These are phyloP conservation scores for Filobasidium floriforme DNA, from an alignment of 768 basidiomycete species.

Conservation along the genomic window DNA sequence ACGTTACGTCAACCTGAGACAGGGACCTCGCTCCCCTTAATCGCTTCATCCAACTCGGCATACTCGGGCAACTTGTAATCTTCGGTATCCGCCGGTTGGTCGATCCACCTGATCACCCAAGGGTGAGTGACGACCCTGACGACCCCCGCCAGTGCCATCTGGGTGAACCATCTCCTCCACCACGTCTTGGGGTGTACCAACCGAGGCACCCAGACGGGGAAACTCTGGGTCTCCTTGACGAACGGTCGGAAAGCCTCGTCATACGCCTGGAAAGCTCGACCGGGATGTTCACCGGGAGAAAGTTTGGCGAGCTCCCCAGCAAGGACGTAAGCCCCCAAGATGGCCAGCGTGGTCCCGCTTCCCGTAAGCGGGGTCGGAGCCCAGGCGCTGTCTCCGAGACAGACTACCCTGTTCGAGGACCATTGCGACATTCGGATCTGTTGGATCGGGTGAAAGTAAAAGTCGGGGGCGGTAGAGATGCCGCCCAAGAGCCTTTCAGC, in stretches of 20 bases:
- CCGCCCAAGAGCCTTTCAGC: conserved; percentile 25
- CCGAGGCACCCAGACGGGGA: neutral
- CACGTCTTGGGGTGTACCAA: neutral
- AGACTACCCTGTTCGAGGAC: conserved; percentile 24
- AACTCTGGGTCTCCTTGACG: neutral
- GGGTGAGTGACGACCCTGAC: neutral
- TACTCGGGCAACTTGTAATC: neutral
- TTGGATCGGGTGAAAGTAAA: conserved; percentile 27
- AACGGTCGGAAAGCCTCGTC: conserved; percentile 4
- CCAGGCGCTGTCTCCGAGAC: conserved; percentile 34
- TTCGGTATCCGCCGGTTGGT: neutral
- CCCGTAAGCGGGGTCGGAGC: conserved; percentile 32
- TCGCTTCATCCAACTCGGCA: neutral
- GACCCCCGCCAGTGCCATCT: neutral
- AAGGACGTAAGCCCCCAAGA: conserved; percentile 33
- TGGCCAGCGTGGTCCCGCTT: conserved; percentile 31
- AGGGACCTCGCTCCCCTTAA: too few species aligned
- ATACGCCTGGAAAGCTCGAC: conserved; percentile 24
- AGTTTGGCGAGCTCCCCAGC: conserved; percentile 30
- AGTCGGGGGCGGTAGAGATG: conserved; percentile 26
- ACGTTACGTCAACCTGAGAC: too few species aligned
- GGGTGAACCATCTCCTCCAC: neutral
- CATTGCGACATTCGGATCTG: conserved; percentile 25
- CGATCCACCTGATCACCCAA: neutral
- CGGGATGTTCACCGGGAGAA: neutral